Base-by-base conservation (phyloP, 768 basidiomycete genomes). In the Candolleomyces eurysporus region DNA sequence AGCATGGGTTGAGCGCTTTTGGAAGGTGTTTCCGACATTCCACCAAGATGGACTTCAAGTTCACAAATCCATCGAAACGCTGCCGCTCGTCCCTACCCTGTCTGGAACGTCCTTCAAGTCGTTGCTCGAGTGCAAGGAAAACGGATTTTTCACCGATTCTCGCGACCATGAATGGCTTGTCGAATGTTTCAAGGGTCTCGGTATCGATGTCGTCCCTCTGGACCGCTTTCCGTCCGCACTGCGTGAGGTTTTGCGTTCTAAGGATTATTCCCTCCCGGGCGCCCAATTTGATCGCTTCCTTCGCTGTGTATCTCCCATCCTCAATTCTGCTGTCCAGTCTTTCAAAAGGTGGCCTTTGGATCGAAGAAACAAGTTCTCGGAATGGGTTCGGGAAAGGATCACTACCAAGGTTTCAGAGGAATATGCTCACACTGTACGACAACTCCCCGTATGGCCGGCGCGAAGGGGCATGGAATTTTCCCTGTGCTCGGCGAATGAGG, bases 41-140 rank as follows among this genome's bases (percentile, higher is more conserved):
- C 65, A n/a, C 65, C 60, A 56, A 68, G 13, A 54, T 57, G 1
- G 31, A 61, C 16, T 21, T 50, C 4, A 26, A 26, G 26, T 26
- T 31, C 58, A 36, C 36, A 1, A 56, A 56, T 65, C 71, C 5
- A 67, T 75, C 9, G 52, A 58, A 1, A 55, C 59, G 7, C 77
- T 74, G 57, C 74, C 76, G 1, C 66, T 80, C 13, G 74, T 80
- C 0, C 74, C 71, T 11, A 76, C 74, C 5, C 64, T 60, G 30
- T 60, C 32, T 5, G 42, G 60, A 0, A 65, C 66, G 11, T 50
- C 60, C 3, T 78, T 74, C 39, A 68, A 73, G 17, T 78, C 77
- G 5, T 58, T 78, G 16, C 45, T 62, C 1, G 63, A 71, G 36
- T 76, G 76, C 54, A 66, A 50, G 51, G 65, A 60, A 1, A 61